Conservation (phyloP, 2,329 filamentous ascomycete species). For the Daldinia sp. region DNA sequence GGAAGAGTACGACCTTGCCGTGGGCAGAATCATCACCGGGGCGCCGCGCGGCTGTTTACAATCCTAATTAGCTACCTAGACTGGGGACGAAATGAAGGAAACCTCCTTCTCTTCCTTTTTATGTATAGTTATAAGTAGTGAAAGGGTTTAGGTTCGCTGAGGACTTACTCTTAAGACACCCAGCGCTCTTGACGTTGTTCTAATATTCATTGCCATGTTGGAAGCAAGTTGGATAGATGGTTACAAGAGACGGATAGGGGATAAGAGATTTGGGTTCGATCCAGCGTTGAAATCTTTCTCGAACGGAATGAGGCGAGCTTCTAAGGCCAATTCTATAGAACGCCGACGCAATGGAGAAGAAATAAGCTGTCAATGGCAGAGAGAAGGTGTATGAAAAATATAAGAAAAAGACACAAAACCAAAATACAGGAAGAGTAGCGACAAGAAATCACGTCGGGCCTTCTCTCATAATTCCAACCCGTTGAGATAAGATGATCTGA, state of each 20-base stretch:
- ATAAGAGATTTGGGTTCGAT: neutral
- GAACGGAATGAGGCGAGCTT: neutral
- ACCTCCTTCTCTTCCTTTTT: neutral
- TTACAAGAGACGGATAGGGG: neutral
- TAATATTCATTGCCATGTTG: conserved; percentile 74
- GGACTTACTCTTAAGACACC: conserved; percentile 71
- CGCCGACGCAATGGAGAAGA: conserved; percentile 23
- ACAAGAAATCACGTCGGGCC: conserved; percentile 19
- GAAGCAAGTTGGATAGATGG: neutral
- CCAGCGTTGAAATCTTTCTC: neutral
- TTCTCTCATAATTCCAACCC: conserved; percentile 14
- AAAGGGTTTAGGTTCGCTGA: neutral
- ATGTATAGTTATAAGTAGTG: neutral
- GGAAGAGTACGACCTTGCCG: conserved; percentile 74
- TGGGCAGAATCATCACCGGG: conserved; percentile 47
- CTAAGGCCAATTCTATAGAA: conserved; percentile 15
- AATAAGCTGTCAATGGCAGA: conserved; percentile 11
- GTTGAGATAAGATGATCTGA: conserved; percentile 29
- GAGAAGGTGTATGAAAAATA: conserved; percentile 10
- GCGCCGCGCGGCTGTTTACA: conserved; percentile 48
- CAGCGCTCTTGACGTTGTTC: conserved; percentile 71
- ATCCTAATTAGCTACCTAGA: neutral
- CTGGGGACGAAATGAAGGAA: neutral
- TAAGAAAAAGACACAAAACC: neutral
- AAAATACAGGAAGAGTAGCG: conserved; percentile 11